Base-by-base conservation (phyloP, 176 grass and related monocot species). In the Triticum monococcum region DNA sequence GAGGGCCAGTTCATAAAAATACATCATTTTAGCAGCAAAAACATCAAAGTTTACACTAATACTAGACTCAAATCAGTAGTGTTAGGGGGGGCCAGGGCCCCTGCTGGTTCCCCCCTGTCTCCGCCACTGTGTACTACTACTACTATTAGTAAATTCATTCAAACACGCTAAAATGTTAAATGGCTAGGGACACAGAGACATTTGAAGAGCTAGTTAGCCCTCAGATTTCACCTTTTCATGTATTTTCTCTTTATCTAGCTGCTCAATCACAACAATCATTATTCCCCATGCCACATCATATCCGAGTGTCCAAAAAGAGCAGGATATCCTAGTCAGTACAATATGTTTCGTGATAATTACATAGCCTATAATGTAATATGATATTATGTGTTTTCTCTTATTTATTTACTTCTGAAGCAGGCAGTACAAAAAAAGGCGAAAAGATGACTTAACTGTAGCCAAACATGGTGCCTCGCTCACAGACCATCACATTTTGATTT, bases 401-500 rank as follows among this genome's bases (percentile, higher is more conserved):
- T 64, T 3, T 79, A 50, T 17, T 68, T 68, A 7, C 31, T 77
- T 25, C 72, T 41, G 23, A 78, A 45, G 26, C 35, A 5, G 2
- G 46, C 26, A 61, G 64, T 68, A 18, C 24, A 67, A 79, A 84
- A 87, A 18, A 84, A 59, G 79, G n/a, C 13, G 5, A 90, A 52
- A 83, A 70, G 36, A 77, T 72, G 72, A 77, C 89, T 94, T 89
- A 92, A 98, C 96, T 98, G 89, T 98, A 98, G 17, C 96, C 96
- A 87, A 95, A 93, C 96, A 98, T 98, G 78, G 93, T 95, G 80
- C 96, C 96, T 81, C 96, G 93, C 81, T 98, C 96, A 88, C 96
- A 98, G 84, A 98, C 91, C 93, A 98, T 98, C 23, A 98, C 96
- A 84, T 98, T 98, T 61, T 89, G 81, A 74, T 98, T 98, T 72